phyloP scores from a whole-genome alignment of 371 early-diverging fungal species.

The Mucor plumbeus region DNA sequence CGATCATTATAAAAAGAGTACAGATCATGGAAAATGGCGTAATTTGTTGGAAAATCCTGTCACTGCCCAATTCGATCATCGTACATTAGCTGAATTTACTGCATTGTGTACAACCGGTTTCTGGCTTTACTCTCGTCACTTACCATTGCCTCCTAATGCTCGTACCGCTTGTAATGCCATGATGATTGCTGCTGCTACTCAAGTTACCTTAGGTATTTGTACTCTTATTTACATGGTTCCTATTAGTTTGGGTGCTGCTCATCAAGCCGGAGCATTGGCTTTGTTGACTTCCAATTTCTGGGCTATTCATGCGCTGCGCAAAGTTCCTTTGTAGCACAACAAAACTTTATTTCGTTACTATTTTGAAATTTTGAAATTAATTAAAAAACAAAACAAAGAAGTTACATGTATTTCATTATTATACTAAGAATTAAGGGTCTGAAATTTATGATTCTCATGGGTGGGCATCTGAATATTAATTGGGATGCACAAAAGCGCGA shows the following conservation, averaged over 20 bases:
- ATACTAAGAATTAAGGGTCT: no score
- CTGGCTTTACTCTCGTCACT: constrained; percentile 71
- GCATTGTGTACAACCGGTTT: constrained; percentile 69
- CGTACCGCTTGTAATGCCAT: constrained; percentile 71
- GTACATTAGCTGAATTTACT: constrained; percentile 86
- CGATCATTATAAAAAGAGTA: constrained; percentile 48
- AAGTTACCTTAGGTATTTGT: constrained; percentile 72
- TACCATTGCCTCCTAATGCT: constrained; percentile 75
- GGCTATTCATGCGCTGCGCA: constrained; percentile 78
- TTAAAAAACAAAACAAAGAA: no score
- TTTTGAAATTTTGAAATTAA: no score
- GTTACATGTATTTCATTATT: no score
- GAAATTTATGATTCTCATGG: no score
- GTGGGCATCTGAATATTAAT: no score
- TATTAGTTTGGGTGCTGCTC: constrained; percentile 92
- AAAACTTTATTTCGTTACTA: no score
- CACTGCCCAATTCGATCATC: constrained; percentile 95
- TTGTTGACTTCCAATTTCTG: constrained; percentile 82
- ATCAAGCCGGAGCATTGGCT: constrained; percentile 92
- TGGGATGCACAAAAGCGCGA: no score
- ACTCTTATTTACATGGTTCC: constrained; percentile 31
- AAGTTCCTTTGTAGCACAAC: constrained; percentile 48
- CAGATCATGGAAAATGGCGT: constrained; percentile 65
- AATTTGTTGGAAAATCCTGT: constrained; percentile 93
- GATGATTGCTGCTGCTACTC: constrained; percentile 73